Conservation (phyloP, 2,329 filamentous ascomycete species). For the Hypoxylon sp. region DNA sequence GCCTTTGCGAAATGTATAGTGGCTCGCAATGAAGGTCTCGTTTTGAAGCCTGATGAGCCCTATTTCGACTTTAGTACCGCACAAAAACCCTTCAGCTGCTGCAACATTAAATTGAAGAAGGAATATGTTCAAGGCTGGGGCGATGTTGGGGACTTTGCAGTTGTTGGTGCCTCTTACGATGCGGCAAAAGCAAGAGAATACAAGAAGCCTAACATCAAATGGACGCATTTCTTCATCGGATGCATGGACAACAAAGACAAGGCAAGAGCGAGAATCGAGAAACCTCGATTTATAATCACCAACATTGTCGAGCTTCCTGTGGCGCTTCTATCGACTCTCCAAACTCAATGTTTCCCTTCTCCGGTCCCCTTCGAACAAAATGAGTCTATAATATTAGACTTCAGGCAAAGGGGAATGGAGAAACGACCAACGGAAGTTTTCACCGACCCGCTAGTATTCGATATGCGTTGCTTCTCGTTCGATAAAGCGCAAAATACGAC, state of each 20-base stretch:
- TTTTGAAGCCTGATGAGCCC: conserved; percentile 84
- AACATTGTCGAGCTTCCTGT: conserved; percentile 72
- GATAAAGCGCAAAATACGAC: conserved; percentile 77
- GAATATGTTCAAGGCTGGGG: conserved; percentile 85
- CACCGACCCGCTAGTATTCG: conserved; percentile 80
- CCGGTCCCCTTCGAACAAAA: conserved; percentile 59
- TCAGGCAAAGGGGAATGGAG: conserved; percentile 62
- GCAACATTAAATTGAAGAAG: conserved; percentile 88
- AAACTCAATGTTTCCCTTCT: conserved; percentile 62
- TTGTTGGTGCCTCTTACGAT: conserved; percentile 82
- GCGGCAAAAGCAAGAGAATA: conserved; percentile 72
- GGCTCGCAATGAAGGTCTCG: conserved; percentile 80
- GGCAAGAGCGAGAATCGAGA: conserved; percentile 65
- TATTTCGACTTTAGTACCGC: conserved; percentile 74
- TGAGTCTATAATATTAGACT: conserved; percentile 61
- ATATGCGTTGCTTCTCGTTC: conserved; percentile 85
- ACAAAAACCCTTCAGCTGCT: conserved; percentile 59
- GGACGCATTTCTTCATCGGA: conserved; percentile 86
- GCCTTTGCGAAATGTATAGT: conserved; percentile 78
- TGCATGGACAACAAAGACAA: conserved; percentile 79
- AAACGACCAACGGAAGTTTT: conserved; percentile 71
- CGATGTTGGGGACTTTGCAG: conserved; percentile 85
- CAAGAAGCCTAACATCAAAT: conserved; percentile 70
- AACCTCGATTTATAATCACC: conserved; percentile 76
- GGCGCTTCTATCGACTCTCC: conserved; percentile 67